Conservation (phyloP, 208 protist genomes). For the Leishmania major region DNA sequence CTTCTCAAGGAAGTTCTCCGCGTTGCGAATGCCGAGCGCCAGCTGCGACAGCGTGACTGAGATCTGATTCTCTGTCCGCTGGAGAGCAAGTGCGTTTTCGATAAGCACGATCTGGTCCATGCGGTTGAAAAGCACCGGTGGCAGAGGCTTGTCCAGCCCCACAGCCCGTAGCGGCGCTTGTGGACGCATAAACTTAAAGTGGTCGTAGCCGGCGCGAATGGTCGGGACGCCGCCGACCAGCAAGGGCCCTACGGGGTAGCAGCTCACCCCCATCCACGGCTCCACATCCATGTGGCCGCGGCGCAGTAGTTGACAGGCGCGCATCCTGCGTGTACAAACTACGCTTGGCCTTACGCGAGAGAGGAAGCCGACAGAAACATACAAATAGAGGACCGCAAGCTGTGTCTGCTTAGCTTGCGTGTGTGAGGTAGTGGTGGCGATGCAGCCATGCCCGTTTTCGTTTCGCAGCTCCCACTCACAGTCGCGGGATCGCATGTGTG, state of each 20-base stretch:
- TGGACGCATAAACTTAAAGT: conserved; percentile 66
- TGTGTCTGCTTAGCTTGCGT: background rate
- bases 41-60: conserved; percentile 87
- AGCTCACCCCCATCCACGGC: conserved; percentile 81
- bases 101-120: conserved; percentile 84
- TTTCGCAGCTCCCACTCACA: background rate
- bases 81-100: conserved; percentile 85
- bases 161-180: conserved; percentile 73
- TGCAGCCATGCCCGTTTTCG: background rate
- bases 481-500: background rate
- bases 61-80: conserved; percentile 84
- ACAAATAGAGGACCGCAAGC: background rate
- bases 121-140: conserved; percentile 83
- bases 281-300: conserved; percentile 66
- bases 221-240: conserved; percentile 59
- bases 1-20: conserved; percentile 84
- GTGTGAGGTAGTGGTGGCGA: background rate
- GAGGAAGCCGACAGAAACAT: background rate
- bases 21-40: conserved; percentile 81
- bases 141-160: conserved; percentile 63
- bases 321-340: conserved; percentile 16
- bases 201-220: conserved; percentile 69
- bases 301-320: conserved; percentile 27
- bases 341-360: background rate
- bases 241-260: conserved; percentile 68